Base-by-base conservation (phyloP, 768 basidiomycete species). In the Lyophyllum shimeji region DNA sequence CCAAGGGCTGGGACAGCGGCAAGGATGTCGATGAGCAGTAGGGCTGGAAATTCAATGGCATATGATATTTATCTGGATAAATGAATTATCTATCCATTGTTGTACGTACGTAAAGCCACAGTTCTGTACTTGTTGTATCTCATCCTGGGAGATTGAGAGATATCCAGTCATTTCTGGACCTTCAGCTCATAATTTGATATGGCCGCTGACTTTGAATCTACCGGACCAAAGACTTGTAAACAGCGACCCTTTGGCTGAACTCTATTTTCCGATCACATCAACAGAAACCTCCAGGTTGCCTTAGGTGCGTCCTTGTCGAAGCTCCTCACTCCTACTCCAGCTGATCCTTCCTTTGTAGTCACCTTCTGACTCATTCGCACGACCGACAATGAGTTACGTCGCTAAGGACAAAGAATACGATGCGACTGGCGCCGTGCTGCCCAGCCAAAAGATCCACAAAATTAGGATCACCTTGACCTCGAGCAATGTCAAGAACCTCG, bases 401-500 rank as follows among this genome's bases (percentile, higher is more conserved):
- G 91, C 93, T 82, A 94, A 94, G 86, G 90, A 95, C 76, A 95
- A 98, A 76, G 95, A 97, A 74, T 95, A 94, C 82, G 97, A 98
- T 65, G 94, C 93, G 58, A 88, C 90, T 46, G 93, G 93, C 67
- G 89, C 89, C 61, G 83, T 82, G 52, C 85, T 94, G 59, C 88
- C 90, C 68, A 79, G 84, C 62, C 89, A 92, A 71, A 95, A 98
- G 77, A 85, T 93, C 73, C 96, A 98, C 86, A 98, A 98, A 85
- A 98, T 98, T 75, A 82, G 97, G 62, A 99, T 99, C 81, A 98
- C 97, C 62, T 82, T 99, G 74, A 98, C 97, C 63, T 93, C 91
- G 78, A 89, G 91, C 80, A 98, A 98, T 74, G 93, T 98, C 78
- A 88, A 84, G 82, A 96, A 95, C 83, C 80, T 99, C 68, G 97